Base-by-base conservation (phyloP, 345 rosid species). In the Aegle marmelos region DNA sequence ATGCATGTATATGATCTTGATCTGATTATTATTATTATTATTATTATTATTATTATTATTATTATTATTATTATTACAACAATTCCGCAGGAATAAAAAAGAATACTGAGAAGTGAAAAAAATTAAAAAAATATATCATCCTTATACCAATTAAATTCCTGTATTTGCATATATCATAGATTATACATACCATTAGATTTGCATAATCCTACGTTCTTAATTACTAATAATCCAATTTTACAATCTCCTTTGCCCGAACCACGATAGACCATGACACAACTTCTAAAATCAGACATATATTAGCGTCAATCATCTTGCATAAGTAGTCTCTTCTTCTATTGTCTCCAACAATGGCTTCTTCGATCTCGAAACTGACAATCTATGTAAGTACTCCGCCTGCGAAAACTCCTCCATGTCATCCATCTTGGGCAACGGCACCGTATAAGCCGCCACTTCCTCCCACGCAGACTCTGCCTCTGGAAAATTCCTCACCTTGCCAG, bases 311-410 rank as follows among this genome's bases (percentile, higher is more conserved):
- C 73, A 83, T 61, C 64, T 72, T 21, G 74, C 75, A 72, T 69
- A 64, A 75, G 75, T 36, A 37, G 89, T 86, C 79, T 94, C 91
- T 83, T 94, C 98, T 37, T 48, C 81, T 30, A 92, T 94, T 10
- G 97, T 92, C 78, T 90, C 97, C 86, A 94, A 80, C 87, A 81
- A 75, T 11, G 98, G 98, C 74, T 90, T 94, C 95, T 83, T 91
- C 33, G 98, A 94, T 85, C 90, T 88, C 5, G 91, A 85, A 66
- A 89, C 67, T 0, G 97, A 92, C 79, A 92, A 67, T 61, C 93
- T 82, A 64, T 90, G 81, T 88, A 79, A 84, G 73, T 87, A 88
- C 83, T 89, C 94, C 30, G 85, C 82, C 45, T 83, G 80, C 8
- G 89, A 90, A 59, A 82, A 80, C 85, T 87, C 97, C 76, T 91